Evolutionary conservation across 495 filamentous ascomycete genomes (phyloP).

Genomic region (Trichoderma erinaceum): DNA sequence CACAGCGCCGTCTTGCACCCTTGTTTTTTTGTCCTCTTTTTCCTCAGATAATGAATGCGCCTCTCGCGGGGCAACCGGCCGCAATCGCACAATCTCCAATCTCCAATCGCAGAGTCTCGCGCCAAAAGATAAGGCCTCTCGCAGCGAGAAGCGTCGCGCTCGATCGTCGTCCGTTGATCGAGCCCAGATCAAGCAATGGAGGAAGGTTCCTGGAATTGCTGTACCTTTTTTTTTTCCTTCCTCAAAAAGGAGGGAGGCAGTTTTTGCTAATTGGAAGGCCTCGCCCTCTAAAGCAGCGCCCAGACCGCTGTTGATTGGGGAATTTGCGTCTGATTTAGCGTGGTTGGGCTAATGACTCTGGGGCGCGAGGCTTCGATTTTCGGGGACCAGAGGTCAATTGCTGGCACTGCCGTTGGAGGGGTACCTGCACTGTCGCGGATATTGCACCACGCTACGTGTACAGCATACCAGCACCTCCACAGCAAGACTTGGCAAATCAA

Average conservation of each 20-base stretch:
- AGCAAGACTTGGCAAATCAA: neutral
- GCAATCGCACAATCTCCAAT: neutral
- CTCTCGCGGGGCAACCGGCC: conserved; percentile 4
- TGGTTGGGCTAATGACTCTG: neutral
- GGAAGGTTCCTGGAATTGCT: neutral
- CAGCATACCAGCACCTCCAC: neutral
- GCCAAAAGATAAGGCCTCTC: neutral
- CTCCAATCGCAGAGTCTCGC: conserved; percentile 5
- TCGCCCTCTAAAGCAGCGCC: neutral
- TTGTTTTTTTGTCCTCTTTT: neutral
- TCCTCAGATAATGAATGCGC: neutral
- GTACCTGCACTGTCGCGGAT: neutral
- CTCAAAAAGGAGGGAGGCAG: conserved; percentile 4
- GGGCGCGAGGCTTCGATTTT: neutral
- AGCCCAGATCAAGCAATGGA: neutral
- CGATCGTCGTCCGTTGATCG: neutral
- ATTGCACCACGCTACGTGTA: neutral
- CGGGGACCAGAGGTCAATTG: neutral
- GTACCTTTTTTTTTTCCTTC: neutral
- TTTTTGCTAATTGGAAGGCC: neutral
- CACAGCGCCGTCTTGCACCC: neutral
- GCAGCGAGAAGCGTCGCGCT: conserved; percentile 6
- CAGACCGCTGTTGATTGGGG: conserved; percentile 11
- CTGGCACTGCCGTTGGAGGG: neutral
- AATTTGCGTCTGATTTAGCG: neutral